A percentile compares a stretch with the other conserved stretches of the same genome.
Conservation (phyloP, 805 yeast species). For the Candida quercuum region DNA sequence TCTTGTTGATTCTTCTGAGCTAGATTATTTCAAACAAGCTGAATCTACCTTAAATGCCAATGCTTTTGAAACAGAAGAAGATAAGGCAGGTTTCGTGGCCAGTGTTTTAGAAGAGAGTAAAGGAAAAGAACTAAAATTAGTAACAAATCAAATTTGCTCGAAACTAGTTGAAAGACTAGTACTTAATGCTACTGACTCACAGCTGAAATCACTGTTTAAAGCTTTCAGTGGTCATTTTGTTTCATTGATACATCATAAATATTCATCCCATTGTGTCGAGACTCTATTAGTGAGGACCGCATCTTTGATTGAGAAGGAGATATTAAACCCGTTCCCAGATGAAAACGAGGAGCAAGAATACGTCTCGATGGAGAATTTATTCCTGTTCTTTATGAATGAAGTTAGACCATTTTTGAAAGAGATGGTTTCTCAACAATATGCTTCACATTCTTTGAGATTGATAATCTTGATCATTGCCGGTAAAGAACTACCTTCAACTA, state of each 20-base stretch:
- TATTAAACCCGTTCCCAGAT: constrained; percentile 40
- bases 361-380: constrained; percentile 60
- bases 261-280: constrained; percentile 90
- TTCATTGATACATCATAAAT: constrained; percentile 79
- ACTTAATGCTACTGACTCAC: constrained; percentile 56
- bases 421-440: constrained; percentile 73
- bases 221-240: constrained; percentile 71
- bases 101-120: constrained; percentile 80
- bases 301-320: constrained; percentile 67
- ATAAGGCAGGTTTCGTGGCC: constrained; percentile 61
- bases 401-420: constrained; percentile 50
- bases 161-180: constrained; percentile 85
- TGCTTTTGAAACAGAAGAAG: constrained; percentile 71
- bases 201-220: constrained; percentile 58
- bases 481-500: constrained; percentile 68
- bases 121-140: constrained; percentile 88
- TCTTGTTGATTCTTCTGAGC: constrained; percentile 73
- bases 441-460: constrained; percentile 81
- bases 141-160: constrained; percentile 92
- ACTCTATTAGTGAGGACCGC: constrained; percentile 75
- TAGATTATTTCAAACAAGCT: constrained; percentile 90
- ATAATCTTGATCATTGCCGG: constrained; percentile 71
- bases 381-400: constrained; percentile 62
- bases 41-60: constrained; percentile 80
- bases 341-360: constrained; percentile 29